Base-by-base conservation (phyloP, 179 eudicot genomes). In the Silene coronaria region DNA sequence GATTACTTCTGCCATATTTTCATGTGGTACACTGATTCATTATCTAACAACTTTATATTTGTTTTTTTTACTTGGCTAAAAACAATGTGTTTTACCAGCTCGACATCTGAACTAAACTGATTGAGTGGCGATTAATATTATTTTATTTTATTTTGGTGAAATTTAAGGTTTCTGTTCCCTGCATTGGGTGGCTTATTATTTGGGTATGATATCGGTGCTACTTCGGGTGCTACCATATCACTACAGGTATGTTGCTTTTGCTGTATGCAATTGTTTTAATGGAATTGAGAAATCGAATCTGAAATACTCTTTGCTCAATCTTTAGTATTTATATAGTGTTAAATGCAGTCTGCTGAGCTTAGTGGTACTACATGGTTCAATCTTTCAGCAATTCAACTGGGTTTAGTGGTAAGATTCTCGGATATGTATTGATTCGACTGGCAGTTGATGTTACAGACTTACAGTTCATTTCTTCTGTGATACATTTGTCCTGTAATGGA, bases 121-220 rank as follows among this genome's bases (percentile, higher is more conserved):
- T 6, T 42, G 23, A 0, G 17, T 51, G 60, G 51, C 51, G 4
- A 21, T 65, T 26, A 5, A 32, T 32, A 30, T 30, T 36, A 4
- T 34, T 23, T 64, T 42, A 3, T 12, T 26, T 63, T 45, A 24
- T 74, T 19, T 60, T n/a, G 19, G n/a, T 67, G 62, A 58, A 69
- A 75, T 83, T 80, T 80, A 87, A 96, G 99, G 86, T 96, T 96
- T 81, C 1, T 96, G 36, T 96, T 96, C 80, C 99, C 99, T 42
- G 97, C 98, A 26, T 79, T 96, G 75, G 99, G 99, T 60, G 99
- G 99, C 55, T 82, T 93, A 70, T 78, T 96, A 78, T 93, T 91
- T 85, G 97, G 99, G 75, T 96, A 96, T 86, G 99, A 96, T 78
- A 93, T 96, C 75, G 99, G 99, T 82, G 98, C 99, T 74, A 96